Conservation (phyloP, 768 basidiomycete species). For the Tubosaeta sp. region DNA sequence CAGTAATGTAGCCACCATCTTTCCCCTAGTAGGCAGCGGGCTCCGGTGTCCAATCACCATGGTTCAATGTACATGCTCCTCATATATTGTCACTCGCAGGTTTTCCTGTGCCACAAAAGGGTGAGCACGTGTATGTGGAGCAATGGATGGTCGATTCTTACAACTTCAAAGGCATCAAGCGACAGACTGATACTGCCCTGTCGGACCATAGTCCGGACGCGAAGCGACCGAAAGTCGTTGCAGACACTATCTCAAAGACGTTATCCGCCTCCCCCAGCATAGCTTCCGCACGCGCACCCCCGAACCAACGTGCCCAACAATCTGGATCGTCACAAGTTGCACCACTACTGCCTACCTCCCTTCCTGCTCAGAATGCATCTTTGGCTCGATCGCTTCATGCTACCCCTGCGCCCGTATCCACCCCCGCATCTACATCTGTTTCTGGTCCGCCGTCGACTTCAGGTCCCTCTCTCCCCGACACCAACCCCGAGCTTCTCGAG, state of each 20-base stretch:
- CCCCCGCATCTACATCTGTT: slow-evolving; percentile 7
- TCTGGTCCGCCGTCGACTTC: slow-evolving; percentile 6
- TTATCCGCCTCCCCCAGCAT: slow-evolving; percentile 19
- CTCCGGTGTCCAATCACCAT: slow-evolving; percentile 40
- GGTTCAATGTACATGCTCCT: slow-evolving; percentile 49
- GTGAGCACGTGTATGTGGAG: slow-evolving; percentile 25
- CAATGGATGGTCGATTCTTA: slow-evolving; percentile 8
- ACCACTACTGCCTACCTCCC: slow-evolving; percentile 10
- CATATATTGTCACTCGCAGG: slow-evolving; percentile 48
- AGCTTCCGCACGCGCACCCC: slow-evolving; percentile 20
- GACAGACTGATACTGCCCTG: slow-evolving; percentile 35
- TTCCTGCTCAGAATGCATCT: slow-evolving; percentile 4
- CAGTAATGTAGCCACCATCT: background rate
- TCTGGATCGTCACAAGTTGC: slow-evolving; percentile 17
- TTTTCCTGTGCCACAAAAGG: slow-evolving; percentile 36
- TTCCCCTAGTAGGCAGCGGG: slow-evolving; percentile 31
- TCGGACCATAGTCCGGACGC: slow-evolving; percentile 41
- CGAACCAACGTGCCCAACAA: slow-evolving; percentile 20
- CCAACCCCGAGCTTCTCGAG: slow-evolving; percentile 11
- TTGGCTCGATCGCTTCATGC: slow-evolving; percentile 9
- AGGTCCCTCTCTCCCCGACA: background rate
- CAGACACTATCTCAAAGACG: slow-evolving; percentile 16
- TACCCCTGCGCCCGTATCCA: slow-evolving; percentile 3
- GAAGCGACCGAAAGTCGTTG: slow-evolving; percentile 35
- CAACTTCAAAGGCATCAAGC: slow-evolving; percentile 35